Evolutionary conservation across 1,284 basidiomycete species (phyloP), one percentile per base, ranked within the genome.

Genomic region (Chiua sp.): DNA sequence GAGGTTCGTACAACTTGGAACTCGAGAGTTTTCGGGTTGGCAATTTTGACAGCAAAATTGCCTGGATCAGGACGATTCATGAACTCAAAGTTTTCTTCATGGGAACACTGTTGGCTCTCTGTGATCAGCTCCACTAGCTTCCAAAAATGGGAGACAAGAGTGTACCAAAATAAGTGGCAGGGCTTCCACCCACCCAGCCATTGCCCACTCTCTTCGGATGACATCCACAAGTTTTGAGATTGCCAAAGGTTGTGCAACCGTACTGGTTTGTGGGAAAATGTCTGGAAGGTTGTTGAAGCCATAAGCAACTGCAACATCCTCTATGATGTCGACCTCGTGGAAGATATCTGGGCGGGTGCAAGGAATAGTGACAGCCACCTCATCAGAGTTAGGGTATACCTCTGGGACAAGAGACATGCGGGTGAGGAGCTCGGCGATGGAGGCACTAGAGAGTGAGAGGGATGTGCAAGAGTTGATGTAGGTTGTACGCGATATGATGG

Each of bases 1-100:
- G 96, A 94, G 0, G 98, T 98, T 62, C 98, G 90, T 55, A 98
- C 96, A 62, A 99, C 93, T 78, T 99, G 97, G 80, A 98, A 99
- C 77, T 99, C 98, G 65, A 95, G 85, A 46, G 97, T 96, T 78
- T 98, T 98, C 2, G 97, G 97, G 77, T 99, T 99, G 59, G 92
- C 95, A 63, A 99, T 92, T 59, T 92, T 91, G 65, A 99, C 89
- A 12, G 92, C 97, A 39, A 85, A 83, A 51, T 85, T 86, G 33
- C 90, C 89, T 63, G 94, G 90, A 75, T 98, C 97, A 53, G 81
- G 75, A 60, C 90, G 90, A 78, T 98, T 96, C 64, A 99, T 82
- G 81, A 89, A 96, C 53, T 87, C 89, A 73, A 98, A 99, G 80
- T 98, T 98, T 78, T 99, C 97, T 75, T 98, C 97, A 74, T 97